Base-by-base conservation (phyloP, 495 filamentous ascomycete genomes). In the Penicillium paradoxum region DNA sequence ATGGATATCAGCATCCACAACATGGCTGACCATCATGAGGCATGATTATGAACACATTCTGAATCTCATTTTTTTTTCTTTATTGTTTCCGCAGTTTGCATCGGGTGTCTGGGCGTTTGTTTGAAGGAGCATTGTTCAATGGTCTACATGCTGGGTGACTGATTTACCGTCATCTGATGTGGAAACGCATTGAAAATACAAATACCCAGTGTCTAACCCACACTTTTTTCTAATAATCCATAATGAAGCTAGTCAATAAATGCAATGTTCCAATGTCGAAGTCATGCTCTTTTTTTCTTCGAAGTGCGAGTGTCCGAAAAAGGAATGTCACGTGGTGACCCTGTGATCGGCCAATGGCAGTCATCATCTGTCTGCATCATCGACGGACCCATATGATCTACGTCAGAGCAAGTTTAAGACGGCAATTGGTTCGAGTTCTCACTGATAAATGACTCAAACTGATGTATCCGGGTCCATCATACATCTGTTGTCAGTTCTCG, bases 1-100 rank as follows among this genome's bases (percentile, higher is more conserved):
- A 82, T 83, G 79, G 81, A 83, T 58, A 79, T 83, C 58, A 80
- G 75, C 56, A 76, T 83, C 53, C 80, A 83, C 59, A 83, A 83
- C 61, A 72, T 79, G 52, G 75, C 65, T 33, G 79, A 83, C 52
- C 79, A 79, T 56, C 63, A 51, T 24, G 49, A 51, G 25, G 25
- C 66, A 66, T 65, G 59, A 66, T 56, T 33, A 55, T 38, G 47
- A 55, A 29, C 22, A 48, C 3, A 9, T 50, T 40, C 10, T 3
- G 33, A 24, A 9, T 41, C 45, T 63, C 46, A 40, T 39, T 40
- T 19, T 55, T 59, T 51, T 33, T 46, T 25, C 22, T 32, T 45
- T 47, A n/a, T 38, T 19, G 5, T 22, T 43, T 22, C 15, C 29
- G 38, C 37, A 42, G 29, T 30, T 54, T 54, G 51, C 51, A 54